Percentiles rank a stretch among this genome's conserved stretches.
Conservation (phyloP, 148 eudicot genomes). For the Suaeda aralocaspica region DNA sequence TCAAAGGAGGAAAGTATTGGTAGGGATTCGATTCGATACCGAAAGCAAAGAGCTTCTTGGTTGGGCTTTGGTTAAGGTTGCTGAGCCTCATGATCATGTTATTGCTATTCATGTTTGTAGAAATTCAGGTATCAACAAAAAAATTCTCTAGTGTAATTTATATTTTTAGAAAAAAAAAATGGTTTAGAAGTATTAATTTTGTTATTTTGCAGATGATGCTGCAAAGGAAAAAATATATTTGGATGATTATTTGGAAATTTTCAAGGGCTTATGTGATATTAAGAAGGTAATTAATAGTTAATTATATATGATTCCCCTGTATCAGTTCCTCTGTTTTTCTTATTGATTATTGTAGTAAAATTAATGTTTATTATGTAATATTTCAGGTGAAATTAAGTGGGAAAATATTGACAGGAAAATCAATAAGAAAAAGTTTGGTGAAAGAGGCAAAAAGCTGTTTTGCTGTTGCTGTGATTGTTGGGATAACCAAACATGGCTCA, state of each 20-base stretch:
- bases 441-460: conserved; percentile 59
- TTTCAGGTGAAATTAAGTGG: conserved; percentile 65
- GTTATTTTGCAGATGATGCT: conserved; percentile 38
- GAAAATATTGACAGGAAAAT: conserved; percentile 53
- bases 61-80: conserved; percentile 88
- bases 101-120: conserved; percentile 70
- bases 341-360: not conserved
- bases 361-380: not conserved
- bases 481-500: conserved; percentile 45
- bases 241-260: conserved; percentile 61
- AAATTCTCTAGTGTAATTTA: too few species aligned
- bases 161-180: too few species aligned
- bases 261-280: conserved; percentile 52
- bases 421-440: conserved; percentile 63
- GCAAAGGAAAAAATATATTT: conserved; percentile 40
- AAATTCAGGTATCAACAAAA: conserved; percentile 69
- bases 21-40: conserved; percentile 63
- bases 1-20: conserved; percentile 47
- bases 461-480: conserved; percentile 58
- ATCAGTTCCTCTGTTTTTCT: not conserved
- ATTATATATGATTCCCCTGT: not conserved
- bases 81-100: conserved; percentile 68
- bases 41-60: conserved; percentile 60
- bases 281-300: conserved; percentile 56
- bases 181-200: not conserved